Base-by-base conservation (phyloP, 192 early-diverging fungal species). In the Rhizophagus clarus region DNA sequence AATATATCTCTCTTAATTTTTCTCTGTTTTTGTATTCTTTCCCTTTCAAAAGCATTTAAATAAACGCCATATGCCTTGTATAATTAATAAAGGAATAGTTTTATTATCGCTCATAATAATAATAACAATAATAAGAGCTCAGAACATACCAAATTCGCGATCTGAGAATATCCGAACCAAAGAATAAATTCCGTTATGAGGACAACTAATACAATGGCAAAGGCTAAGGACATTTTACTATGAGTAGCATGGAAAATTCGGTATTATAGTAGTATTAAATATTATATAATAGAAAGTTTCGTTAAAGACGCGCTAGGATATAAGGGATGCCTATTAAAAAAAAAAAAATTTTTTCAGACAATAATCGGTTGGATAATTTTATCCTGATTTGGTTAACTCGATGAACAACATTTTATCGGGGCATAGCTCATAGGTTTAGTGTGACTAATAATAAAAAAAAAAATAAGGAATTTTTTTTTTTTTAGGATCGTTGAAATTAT, bases 1-100 rank as follows among this genome's bases (percentile, higher is more conserved):
- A 94, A 76, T 8, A 94, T 88, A 10, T 91, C 87, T 49, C 86
- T 86, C 70, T 91, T 91, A 70, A 93, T 87, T 70, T 87, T 82
- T 8, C 88, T 81, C 26, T 92, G 93, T 62, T 91, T 87, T 10
- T 83, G 80, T 22, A 93, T 76, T 1, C 71, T 72, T n/a, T 89
- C 83, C 75, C 90, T 90, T 51, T 90, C 87, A 68, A 90, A 79
- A 37, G 82, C 42, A 76, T 87, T 88, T 34, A 92, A 78, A 42
- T 86, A 90, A 20, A 87, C 26, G 77, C 85, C 87, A 63, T 90
- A 87, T 74, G 84, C 85, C 89, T 90, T 75, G 15, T 64, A 20
- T 34, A 56, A 51, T 17, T 37, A n/a, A 70, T 28, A 68, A 51
- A 32, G n/a, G 45, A 76, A 24, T 37, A 79, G 79, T 17, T 28